Evolutionary conservation across 2,329 filamentous ascomycete genomes (phyloP).

Genomic region (Colletotrichum sp.): DNA sequence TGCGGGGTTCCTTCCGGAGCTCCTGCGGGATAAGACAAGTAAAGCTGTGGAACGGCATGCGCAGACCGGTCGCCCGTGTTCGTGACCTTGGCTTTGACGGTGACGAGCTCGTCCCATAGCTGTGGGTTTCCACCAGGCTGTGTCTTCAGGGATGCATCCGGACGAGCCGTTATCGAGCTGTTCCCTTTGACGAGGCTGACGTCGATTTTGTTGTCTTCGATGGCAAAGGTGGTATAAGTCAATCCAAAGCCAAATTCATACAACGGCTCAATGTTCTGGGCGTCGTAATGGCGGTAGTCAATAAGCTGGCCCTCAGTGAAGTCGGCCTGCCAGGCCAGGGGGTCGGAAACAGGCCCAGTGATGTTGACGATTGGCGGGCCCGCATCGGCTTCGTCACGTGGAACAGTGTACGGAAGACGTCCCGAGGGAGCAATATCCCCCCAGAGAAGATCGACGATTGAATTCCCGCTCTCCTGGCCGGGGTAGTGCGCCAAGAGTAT

Average conservation of each 20-base stretch:
- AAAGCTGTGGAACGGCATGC: constrained; percentile 60
- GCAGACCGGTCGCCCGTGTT: constrained; percentile 65
- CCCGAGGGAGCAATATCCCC: constrained; percentile 63
- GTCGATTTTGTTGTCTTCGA: constrained; percentile 6
- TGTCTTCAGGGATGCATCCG: constrained; percentile 25
- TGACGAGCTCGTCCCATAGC: constrained; percentile 68
- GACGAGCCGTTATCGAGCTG: background rate
- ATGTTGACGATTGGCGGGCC: constrained; percentile 40
- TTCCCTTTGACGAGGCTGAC: background rate
- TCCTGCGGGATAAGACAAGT: constrained; percentile 38
- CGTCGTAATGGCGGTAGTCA: constrained; percentile 60
- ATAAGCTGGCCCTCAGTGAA: constrained; percentile 58
- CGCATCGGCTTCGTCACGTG: constrained; percentile 43
- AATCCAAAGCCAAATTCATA: constrained; percentile 62
- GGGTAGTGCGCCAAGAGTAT: constrained; percentile 65
- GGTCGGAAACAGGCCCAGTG: constrained; percentile 50
- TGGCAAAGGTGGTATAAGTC: constrained; percentile 58
- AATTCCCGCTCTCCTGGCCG: constrained; percentile 66
- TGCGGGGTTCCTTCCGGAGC: constrained; percentile 31
- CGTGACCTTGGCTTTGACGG: constrained; percentile 60
- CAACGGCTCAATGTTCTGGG: constrained; percentile 51
- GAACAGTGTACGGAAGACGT: constrained; percentile 66
- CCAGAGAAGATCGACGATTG: constrained; percentile 66
- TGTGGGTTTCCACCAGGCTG: constrained; percentile 48
- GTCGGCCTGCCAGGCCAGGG: constrained; percentile 56